Evolutionary conservation across 1,284 basidiomycete genomes (phyloP).

Genomic region (Pholiota adiposa): DNA sequence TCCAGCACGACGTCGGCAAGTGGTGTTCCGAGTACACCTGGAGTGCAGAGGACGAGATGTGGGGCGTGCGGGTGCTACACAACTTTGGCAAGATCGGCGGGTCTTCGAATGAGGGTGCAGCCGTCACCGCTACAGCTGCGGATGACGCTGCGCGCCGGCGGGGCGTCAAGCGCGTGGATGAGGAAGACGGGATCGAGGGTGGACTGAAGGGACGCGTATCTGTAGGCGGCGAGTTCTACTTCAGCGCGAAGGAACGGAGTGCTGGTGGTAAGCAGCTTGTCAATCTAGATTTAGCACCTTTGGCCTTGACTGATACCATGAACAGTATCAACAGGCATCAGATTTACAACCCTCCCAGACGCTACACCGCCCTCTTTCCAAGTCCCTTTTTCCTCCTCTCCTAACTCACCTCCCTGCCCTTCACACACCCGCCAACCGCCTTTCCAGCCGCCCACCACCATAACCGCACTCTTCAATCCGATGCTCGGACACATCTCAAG

Average conservation of each 20-base stretch:
- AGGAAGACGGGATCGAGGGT: slow-evolving; percentile 89
- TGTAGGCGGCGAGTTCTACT: slow-evolving; percentile 92
- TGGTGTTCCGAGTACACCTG: slow-evolving; percentile 96
- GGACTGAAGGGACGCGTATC: slow-evolving; percentile 90
- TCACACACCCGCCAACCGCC: slow-evolving; percentile 37
- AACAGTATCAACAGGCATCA: slow-evolving; percentile 88
- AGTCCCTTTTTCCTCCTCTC: slow-evolving; percentile 42
- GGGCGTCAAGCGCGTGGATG: slow-evolving; percentile 74
- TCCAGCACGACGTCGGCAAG: slow-evolving; percentile 92
- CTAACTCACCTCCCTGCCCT: slow-evolving; percentile 23
- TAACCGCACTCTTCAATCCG: slow-evolving; percentile 94
- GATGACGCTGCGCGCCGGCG: slow-evolving; percentile 24
- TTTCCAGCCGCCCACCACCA: slow-evolving; percentile 87
- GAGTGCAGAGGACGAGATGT: slow-evolving; percentile 93
- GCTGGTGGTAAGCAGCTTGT: slow-evolving; percentile 74
- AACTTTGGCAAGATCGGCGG: slow-evolving; percentile 77
- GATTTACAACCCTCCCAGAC: slow-evolving; percentile 90
- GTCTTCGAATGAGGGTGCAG: slow-evolving; percentile 22
- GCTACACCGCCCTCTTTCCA: slow-evolving; percentile 68
- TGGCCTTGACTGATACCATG: background rate
- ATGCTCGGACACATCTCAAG: slow-evolving; percentile 94
- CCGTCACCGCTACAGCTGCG: slow-evolving; percentile 38
- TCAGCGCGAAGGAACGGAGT: slow-evolving; percentile 91
- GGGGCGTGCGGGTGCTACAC: slow-evolving; percentile 88
- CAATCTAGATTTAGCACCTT: slow-evolving; percentile 2